phyloP scores from a whole-genome alignment of 805 yeast genomes.

The Candida ipomoeae region DNA sequence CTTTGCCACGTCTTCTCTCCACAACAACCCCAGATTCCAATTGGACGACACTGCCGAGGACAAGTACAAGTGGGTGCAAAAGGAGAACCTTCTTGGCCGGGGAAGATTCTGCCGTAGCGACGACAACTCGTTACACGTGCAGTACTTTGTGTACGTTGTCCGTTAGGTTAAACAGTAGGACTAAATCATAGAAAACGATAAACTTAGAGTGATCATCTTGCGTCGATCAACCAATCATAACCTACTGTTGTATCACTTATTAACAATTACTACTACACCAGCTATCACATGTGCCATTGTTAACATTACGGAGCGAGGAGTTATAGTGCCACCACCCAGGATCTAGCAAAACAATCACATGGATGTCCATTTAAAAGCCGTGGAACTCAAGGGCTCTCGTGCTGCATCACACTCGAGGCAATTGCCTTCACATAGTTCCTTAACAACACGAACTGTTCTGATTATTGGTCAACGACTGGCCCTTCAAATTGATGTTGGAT shows the following conservation, averaged over 20 bases:
- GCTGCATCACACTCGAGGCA: not conserved
- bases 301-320: not conserved
- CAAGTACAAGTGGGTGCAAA: conserved; percentile 48
- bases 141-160: conserved; percentile 46
- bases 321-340: not conserved
- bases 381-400: not conserved
- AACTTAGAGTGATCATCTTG: no score
- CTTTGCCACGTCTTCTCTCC: conserved; percentile 48
- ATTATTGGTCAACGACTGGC: conserved; percentile 50
- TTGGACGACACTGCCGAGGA: conserved; percentile 40
- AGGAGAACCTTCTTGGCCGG: conserved; percentile 50
- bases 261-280: not conserved
- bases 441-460: conserved; percentile 40
- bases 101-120: conserved; percentile 51
- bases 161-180: conserved; percentile 6
- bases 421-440: conserved; percentile 1
- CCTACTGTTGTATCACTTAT: no score
- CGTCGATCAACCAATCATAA: no score
- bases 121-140: conserved; percentile 46
- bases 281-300: not conserved
- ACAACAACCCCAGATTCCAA: conserved; percentile 43
- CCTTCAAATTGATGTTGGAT: conserved; percentile 68
- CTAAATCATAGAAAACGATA: no score
- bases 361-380: not conserved
- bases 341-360: not conserved